Conservation (phyloP, 345 rosid genomes). For the Salix udensis region DNA sequence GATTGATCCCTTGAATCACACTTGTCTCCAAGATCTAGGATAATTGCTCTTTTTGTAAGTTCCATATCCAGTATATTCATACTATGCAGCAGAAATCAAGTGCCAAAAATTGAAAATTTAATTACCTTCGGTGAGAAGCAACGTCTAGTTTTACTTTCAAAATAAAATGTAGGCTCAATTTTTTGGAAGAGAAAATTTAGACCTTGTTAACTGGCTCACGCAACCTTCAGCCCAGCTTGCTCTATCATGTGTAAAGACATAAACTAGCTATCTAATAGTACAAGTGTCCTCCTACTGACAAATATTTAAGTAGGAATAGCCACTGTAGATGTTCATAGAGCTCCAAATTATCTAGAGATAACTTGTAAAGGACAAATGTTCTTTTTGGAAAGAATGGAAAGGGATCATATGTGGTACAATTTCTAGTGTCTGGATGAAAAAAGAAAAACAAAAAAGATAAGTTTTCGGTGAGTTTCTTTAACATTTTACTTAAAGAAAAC, state of each 20-base stretch:
- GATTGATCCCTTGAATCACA: slow-evolving; percentile 60
- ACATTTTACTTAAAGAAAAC: neutral
- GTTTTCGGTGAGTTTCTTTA: no score
- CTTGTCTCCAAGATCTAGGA: slow-evolving; percentile 66
- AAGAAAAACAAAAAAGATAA: no score
- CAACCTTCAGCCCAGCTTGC: neutral
- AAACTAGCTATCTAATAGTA: neutral
- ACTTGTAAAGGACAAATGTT: neutral
- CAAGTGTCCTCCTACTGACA: no score
- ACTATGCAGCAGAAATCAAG: neutral
- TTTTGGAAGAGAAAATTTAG: neutral
- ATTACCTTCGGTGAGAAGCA: neutral
- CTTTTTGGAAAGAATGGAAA: neutral
- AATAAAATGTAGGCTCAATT: neutral
- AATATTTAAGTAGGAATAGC: neutral
- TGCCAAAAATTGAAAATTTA: neutral
- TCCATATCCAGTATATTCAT: slow-evolving; percentile 9
- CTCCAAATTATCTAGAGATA: neutral
- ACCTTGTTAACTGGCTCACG: neutral
- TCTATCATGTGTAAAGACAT: neutral
- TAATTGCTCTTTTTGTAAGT: slow-evolving; percentile 42
- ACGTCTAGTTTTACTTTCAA: neutral
- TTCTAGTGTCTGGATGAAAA: neutral
- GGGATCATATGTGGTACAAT: neutral
- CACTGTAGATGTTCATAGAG: neutral